phyloP scores from a whole-genome alignment of 2,329 filamentous ascomycete species.

The Hawksworthiomyces lignivorus region DNA sequence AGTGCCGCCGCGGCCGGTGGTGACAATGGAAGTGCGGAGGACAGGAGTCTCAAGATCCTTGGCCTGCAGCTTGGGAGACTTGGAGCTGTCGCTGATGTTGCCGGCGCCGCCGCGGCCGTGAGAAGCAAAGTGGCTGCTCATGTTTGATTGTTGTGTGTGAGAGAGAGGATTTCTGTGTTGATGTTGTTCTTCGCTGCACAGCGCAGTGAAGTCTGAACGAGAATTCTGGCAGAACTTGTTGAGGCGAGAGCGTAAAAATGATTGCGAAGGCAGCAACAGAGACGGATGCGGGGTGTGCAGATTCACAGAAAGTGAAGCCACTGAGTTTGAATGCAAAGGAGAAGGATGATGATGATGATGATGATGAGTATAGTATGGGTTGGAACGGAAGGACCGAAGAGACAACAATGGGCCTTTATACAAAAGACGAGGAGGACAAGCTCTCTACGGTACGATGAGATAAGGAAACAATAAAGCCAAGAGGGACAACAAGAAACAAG shows the following conservation, averaged over 20 bases:
- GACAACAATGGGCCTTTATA: background rate
- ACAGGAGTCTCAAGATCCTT: slow-evolving; percentile 72
- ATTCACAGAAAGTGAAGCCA: no score
- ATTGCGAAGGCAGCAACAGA: no score
- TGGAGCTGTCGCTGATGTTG: slow-evolving; percentile 55
- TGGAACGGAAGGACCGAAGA: background rate
- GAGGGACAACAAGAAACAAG: slow-evolving; percentile 3
- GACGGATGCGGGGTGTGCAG: no score
- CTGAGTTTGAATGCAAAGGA: no score
- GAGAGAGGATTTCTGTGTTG: no score
- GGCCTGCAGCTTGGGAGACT: slow-evolving; percentile 40
- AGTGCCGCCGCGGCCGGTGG: slow-evolving; percentile 79
- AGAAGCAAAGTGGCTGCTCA: slow-evolving; percentile 42
- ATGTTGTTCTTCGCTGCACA: no score
- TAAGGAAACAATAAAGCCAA: background rate
- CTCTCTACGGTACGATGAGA: slow-evolving; percentile 1
- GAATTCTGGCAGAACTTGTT: no score
- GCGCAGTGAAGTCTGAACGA: no score
- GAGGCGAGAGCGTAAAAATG: no score
- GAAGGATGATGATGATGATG: no score
- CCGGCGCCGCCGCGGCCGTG: slow-evolving; percentile 74
- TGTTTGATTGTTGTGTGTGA: slow-evolving; percentile 14
- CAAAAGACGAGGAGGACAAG: background rate
- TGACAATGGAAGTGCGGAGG: slow-evolving; percentile 76
- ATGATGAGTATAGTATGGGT: no score